Evolutionary conservation across 2,329 filamentous ascomycete genomes (phyloP).

Genomic region (Aspergillus intermedius): DNA sequence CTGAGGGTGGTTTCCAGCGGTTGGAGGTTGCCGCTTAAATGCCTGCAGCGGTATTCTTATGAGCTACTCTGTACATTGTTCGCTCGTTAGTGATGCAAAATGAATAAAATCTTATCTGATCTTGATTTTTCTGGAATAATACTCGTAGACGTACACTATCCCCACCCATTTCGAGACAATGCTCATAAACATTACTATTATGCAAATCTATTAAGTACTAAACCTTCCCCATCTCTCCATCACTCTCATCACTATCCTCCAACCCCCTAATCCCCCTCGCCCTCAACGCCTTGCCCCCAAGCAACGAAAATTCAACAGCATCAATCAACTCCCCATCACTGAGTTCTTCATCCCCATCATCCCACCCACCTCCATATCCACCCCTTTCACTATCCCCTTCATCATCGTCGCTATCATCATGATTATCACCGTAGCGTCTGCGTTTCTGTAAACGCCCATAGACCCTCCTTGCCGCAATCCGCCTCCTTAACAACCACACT

Average conservation of each 20-base stretch:
- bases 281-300: slow-evolving; percentile 2
- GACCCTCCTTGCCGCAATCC: background rate
- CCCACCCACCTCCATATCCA: slow-evolving; percentile 4
- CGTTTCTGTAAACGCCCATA: background rate
- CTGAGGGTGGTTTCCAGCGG: slow-evolving; percentile 53
- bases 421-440: background rate
- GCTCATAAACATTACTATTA: background rate
- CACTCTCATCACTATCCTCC: background rate
- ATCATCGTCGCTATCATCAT: background rate
- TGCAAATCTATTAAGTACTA: background rate
- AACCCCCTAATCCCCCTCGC: background rate
- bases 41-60: background rate
- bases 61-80: background rate
- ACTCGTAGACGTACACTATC: too few species aligned
- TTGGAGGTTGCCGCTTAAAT: slow-evolving; percentile 17
- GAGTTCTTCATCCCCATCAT: slow-evolving; percentile 5
- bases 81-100: background rate
- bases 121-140: too few species aligned
- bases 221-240: background rate
- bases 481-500: slow-evolving; percentile 1
- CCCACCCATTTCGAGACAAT: too few species aligned
- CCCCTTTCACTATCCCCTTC: background rate
- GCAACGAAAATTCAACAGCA: slow-evolving; percentile 9
- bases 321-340: slow-evolving; percentile 7
- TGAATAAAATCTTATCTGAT: too few species aligned